A percentile compares a stretch with the other conserved stretches of the same genome.
These are phyloP conservation scores for Apiospora marii DNA, from an alignment of 2,329 filamentous ascomycete genomes.

Conservation along the genomic window DNA sequence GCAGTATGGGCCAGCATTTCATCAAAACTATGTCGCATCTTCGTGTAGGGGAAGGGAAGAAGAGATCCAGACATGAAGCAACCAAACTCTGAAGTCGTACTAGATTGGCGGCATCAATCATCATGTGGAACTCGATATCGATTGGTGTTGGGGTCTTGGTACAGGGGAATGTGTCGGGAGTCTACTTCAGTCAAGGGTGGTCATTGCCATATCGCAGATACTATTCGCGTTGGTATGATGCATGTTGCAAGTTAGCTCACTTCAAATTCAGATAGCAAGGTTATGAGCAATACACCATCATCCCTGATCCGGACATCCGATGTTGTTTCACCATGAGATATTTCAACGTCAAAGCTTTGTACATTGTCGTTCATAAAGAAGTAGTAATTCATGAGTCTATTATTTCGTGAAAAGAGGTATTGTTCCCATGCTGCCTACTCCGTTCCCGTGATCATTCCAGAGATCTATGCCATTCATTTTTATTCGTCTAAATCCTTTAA, in stretches of 20 bases:
- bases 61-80: background rate
- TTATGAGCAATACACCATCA: background rate
- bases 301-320: background rate
- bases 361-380: background rate
- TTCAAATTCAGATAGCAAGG: background rate
- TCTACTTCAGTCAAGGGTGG: background rate
- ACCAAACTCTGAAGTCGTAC: background rate
- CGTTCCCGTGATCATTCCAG: conserved; percentile 19
- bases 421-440: conserved; percentile 20
- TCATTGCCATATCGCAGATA: background rate
- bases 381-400: conserved; percentile 19
- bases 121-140: background rate
- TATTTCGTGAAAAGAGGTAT: conserved; percentile 19
- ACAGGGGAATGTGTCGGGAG: background rate
- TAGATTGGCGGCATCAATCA: background rate
- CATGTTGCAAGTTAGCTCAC: background rate
- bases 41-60: too few species aligned
- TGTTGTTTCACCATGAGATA: background rate
- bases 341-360: background rate
- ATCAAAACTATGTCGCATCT: background rate
- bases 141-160: background rate
- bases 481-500: conserved; percentile 32
- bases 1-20: background rate
- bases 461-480: conserved; percentile 11
- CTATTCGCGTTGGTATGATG: background rate